phyloP scores from a whole-genome alignment of 2,329 filamentous ascomycete genomes.

The Fusarium vanettenii region DNA sequence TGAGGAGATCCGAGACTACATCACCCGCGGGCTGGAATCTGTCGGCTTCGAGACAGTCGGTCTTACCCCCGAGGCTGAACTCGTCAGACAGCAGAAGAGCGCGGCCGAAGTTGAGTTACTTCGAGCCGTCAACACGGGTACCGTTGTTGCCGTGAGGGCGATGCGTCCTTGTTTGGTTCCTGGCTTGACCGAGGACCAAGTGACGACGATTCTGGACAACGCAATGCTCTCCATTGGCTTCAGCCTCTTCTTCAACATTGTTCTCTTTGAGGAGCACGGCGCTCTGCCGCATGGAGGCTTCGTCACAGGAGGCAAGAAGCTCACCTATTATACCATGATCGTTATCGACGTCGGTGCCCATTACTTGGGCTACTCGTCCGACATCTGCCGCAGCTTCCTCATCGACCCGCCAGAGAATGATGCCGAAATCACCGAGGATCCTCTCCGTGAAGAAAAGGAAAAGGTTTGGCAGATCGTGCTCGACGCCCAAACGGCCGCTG shows the following conservation, averaged over 20 bases:
- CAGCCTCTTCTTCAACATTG: conserved; percentile 71
- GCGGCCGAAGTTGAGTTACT: conserved; percentile 66
- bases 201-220: conserved; percentile 65
- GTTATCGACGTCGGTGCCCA: conserved; percentile 73
- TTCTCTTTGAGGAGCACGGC: conserved; percentile 69
- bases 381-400: conserved; percentile 73
- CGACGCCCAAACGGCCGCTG: conserved; percentile 69
- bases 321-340: conserved; percentile 66
- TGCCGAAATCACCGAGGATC: conserved; percentile 10
- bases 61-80: conserved; percentile 64
- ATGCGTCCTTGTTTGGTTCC: conserved; percentile 67
- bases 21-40: conserved; percentile 64
- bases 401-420: conserved; percentile 49
- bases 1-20: conserved; percentile 73
- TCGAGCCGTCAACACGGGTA: conserved; percentile 72
- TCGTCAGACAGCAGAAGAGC: conserved; percentile 69
- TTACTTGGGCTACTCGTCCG: conserved; percentile 71
- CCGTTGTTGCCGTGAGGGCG: conserved; percentile 68
- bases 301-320: conserved; percentile 60
- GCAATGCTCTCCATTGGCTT: conserved; percentile 66
- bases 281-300: conserved; percentile 66
- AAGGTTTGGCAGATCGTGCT: conserved; percentile 70
- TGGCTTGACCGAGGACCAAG: conserved; percentile 68
- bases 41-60: conserved; percentile 68
- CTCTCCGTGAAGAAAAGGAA: conserved; percentile 60